Conservation (phyloP, 495 filamentous ascomycete genomes). For the Podospora australis region DNA sequence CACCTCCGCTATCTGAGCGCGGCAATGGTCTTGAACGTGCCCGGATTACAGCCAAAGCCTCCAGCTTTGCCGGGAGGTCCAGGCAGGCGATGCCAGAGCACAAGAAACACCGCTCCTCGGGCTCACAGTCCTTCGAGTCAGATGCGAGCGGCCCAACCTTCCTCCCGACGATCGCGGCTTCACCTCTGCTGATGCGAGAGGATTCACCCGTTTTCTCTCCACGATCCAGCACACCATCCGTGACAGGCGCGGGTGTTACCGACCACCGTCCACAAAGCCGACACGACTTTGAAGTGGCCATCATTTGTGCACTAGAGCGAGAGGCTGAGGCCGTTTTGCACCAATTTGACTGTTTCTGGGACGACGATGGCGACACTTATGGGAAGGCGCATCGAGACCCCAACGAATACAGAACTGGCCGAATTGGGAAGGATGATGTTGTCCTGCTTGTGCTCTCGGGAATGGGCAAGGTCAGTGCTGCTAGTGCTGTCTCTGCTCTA, state of each 20-base stretch:
- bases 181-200: too few species aligned
- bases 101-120: background rate
- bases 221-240: too few species aligned
- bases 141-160: too few species aligned
- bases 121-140: too few species aligned
- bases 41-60: background rate
- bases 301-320: slow-evolving; percentile 30
- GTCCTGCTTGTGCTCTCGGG: slow-evolving; percentile 25
- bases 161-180: too few species aligned
- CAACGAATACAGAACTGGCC: slow-evolving; percentile 33
- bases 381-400: slow-evolving; percentile 17
- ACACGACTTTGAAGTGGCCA: slow-evolving; percentile 24
- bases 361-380: slow-evolving; percentile 18
- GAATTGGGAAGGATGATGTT: slow-evolving; percentile 30
- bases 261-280: background rate
- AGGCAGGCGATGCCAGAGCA: background rate
- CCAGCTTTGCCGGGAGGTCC: background rate
- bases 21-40: background rate
- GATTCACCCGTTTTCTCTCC: too few species aligned
- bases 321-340: slow-evolving; percentile 25
- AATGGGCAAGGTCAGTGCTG: slow-evolving; percentile 30
- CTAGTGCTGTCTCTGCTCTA: slow-evolving; percentile 21
- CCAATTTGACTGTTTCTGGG: slow-evolving; percentile 24
- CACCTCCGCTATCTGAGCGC: background rate
- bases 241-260: too few species aligned